phyloP scores from a whole-genome alignment of 2,329 filamentous ascomycete species.

The Hypoxylon sp. region DNA sequence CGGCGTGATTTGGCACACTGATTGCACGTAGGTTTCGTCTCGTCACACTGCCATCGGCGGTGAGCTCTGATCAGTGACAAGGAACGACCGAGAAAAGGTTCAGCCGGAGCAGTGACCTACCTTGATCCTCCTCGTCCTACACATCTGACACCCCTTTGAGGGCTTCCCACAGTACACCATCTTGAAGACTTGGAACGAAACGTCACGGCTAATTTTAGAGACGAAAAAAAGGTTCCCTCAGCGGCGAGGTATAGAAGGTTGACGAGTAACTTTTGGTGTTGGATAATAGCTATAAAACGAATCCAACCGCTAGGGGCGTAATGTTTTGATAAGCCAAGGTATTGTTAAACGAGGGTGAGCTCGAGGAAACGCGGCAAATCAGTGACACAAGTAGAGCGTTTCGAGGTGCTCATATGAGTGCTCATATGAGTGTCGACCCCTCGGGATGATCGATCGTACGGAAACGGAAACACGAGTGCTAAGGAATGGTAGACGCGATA shows the following conservation, averaged over 20 bases:
- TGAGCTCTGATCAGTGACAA: constrained; percentile 30
- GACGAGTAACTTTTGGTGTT: not conserved
- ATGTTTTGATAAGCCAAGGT: not conserved
- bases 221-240: not conserved
- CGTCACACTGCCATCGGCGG: constrained; percentile 63
- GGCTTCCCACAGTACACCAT: constrained; percentile 74
- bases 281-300: not conserved
- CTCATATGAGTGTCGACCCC: too few species aligned
- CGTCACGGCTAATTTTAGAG: not conserved
- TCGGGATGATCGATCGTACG: too few species aligned
- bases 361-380: not conserved
- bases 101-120: constrained; percentile 51
- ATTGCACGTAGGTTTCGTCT: constrained; percentile 70
- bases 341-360: not conserved
- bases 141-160: constrained; percentile 76
- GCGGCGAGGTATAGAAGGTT: not conserved
- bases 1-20: constrained; percentile 71
- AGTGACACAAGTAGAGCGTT: not conserved
- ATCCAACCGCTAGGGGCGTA: not conserved
- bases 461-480: too few species aligned
- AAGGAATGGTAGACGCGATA: not conserved
- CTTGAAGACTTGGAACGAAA: constrained; percentile 21
- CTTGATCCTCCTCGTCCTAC: constrained; percentile 76
- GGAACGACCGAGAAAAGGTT: not conserved
- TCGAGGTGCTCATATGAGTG: not conserved